Percentiles rank a stretch among this genome's conserved stretches.
These are phyloP conservation scores for Ceratobasidium sp. DNA, from an alignment of 1,284 basidiomycete species.

Conservation along the genomic window DNA sequence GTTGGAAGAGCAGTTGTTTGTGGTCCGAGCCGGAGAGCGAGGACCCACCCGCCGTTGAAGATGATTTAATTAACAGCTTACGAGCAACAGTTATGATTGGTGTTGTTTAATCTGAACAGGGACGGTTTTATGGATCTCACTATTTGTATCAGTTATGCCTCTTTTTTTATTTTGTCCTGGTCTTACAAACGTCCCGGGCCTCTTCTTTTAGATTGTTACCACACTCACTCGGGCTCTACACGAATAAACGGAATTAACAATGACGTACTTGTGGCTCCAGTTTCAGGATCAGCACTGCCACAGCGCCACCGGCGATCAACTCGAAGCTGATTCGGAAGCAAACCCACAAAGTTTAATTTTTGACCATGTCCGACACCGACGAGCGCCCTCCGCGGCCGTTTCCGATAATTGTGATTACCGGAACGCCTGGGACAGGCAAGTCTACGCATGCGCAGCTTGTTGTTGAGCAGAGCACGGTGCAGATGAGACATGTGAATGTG, in stretches of 20 bases:
- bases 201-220: background rate
- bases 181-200: too few relatives aligned
- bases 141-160: conserved; percentile 28
- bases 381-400: conserved; percentile 17
- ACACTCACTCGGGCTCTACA: background rate
- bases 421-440: conserved; percentile 88
- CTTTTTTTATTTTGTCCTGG: background rate
- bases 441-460: conserved; percentile 89
- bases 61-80: conserved; percentile 57
- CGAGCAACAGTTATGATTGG: conserved; percentile 80
- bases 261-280: conserved; percentile 4
- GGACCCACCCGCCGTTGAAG: conserved; percentile 54
- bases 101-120: conserved; percentile 61
- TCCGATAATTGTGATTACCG: conserved; percentile 93
- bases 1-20: conserved; percentile 73
- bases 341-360: conserved; percentile 24
- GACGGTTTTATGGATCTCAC: conserved; percentile 15
- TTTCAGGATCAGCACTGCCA: conserved; percentile 33
- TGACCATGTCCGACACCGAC: conserved; percentile 32
- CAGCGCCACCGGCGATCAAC: conserved; percentile 31
- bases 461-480: conserved; percentile 70
- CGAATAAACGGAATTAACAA: background rate
- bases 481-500: conserved; percentile 86
- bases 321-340: conserved; percentile 26
- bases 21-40: conserved; percentile 62